These are phyloP conservation scores for Amphichorda felina DNA, from an alignment of 2,329 filamentous ascomycete genomes.

Conservation along the genomic window DNA sequence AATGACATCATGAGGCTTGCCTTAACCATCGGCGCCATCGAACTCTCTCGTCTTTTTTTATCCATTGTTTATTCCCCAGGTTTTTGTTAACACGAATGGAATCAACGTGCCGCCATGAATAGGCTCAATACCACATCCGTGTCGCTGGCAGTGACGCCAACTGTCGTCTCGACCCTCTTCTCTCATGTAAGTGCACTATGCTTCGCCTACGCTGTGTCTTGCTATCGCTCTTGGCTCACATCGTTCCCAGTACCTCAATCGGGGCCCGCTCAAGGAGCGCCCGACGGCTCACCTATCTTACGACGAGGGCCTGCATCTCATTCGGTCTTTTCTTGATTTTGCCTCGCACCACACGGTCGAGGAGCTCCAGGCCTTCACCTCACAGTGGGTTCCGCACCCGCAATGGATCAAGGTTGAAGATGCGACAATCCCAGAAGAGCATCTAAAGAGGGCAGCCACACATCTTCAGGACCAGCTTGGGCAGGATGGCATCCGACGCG, in stretches of 20 bases:
- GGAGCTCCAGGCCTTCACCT: conserved; percentile 82
- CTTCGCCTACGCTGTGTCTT: not conserved
- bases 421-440: conserved; percentile 50
- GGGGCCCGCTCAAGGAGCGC: conserved; percentile 61
- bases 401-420: conserved; percentile 76
- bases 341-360: conserved; percentile 86
- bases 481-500: conserved; percentile 55
- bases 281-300: conserved; percentile 89
- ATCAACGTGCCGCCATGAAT: not conserved
- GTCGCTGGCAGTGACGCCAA: conserved; percentile 74
- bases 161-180: conserved; percentile 75
- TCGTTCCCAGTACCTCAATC: conserved; percentile 60
- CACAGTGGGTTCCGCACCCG: conserved; percentile 83
- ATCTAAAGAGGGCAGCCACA: conserved; percentile 53
- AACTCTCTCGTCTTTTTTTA: too few species aligned
- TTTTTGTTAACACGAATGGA: too few species aligned
- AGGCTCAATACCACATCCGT: conserved; percentile 42
- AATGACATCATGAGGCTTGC: conserved; percentile 3
- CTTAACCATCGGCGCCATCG: too few species aligned
- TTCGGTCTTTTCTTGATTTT: conserved; percentile 76
- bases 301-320: conserved; percentile 79
- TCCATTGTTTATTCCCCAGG: too few species aligned
- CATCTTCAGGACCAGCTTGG: conserved; percentile 66
- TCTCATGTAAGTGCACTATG: conserved; percentile 55
- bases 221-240: not conserved